phyloP scores from a whole-genome alignment of 2,329 filamentous ascomycete genomes.

The Pyricularia grisea region DNA sequence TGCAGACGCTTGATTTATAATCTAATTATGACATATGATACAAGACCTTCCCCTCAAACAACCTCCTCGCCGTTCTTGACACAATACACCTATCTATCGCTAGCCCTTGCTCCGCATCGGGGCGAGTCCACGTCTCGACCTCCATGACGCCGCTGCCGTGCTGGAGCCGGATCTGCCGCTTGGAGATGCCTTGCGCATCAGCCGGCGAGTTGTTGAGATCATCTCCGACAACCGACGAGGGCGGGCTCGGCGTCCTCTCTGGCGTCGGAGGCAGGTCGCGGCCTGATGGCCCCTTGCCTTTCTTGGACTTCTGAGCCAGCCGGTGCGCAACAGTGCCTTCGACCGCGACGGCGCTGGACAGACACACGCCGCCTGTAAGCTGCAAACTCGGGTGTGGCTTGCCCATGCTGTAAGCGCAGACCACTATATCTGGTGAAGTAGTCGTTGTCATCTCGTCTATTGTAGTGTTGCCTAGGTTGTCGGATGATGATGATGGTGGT shows the following conservation, averaged over 20 bases:
- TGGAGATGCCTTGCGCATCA: not conserved
- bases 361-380: constrained; percentile 39
- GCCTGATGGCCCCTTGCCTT: too few relatives aligned
- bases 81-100: constrained; percentile 18
- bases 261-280: not conserved
- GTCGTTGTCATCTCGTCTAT: constrained; percentile 17
- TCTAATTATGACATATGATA: constrained; percentile 13
- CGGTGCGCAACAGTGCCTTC: constrained; percentile 24
- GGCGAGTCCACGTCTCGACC: constrained; percentile 11
- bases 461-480: not conserved
- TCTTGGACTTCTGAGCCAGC: not conserved
- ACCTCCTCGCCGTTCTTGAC: constrained; percentile 19
- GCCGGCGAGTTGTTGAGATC: not conserved
- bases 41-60: constrained; percentile 21
- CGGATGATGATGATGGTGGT: constrained; percentile 6
- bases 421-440: constrained; percentile 19
- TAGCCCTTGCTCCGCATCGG: constrained; percentile 10
- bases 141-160: constrained; percentile 12
- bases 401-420: constrained; percentile 38
- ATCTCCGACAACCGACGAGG: not conserved
- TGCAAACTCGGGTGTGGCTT: constrained; percentile 41
- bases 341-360: constrained; percentile 33
- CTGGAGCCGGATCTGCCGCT: not conserved
- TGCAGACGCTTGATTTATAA: not conserved
- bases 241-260: constrained; percentile 1